A percentile compares a stretch with the other conserved stretches of the same genome.
Conservation (phyloP, 495 filamentous ascomycete species). For the Pyrenula massariospora region DNA sequence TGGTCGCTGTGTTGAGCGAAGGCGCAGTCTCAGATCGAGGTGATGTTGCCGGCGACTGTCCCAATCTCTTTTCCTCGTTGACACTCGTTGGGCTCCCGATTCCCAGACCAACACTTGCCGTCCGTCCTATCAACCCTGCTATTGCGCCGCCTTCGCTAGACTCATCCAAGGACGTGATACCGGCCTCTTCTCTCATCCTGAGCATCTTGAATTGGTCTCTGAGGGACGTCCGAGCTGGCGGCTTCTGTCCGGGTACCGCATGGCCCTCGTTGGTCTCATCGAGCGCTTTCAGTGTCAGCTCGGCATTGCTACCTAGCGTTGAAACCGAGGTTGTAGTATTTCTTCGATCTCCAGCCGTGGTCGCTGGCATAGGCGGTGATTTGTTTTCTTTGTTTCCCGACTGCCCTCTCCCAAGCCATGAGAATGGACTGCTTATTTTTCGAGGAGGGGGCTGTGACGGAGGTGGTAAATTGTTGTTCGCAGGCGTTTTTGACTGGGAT, state of each 20-base stretch:
- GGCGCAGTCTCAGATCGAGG: conserved; percentile 37
- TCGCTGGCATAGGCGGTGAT: conserved; percentile 34
- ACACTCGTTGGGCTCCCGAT: conserved; percentile 41
- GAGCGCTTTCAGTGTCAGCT: conserved; percentile 58
- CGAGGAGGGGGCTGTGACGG: conserved; percentile 35
- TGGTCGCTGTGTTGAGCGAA: conserved; percentile 31
- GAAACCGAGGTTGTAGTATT: conserved; percentile 68
- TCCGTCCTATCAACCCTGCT: conserved; percentile 27
- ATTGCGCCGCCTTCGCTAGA: conserved; percentile 21
- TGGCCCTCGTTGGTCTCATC: conserved; percentile 47
- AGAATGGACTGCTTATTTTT: conserved; percentile 71
- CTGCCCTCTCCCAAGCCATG: conserved; percentile 72
- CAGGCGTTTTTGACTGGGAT: conserved; percentile 13
- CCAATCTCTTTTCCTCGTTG: conserved; percentile 41
- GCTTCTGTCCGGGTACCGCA: conserved; percentile 26
- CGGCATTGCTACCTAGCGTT: conserved; percentile 61
- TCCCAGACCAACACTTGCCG: conserved; percentile 36
- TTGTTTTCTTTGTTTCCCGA: conserved; percentile 47
- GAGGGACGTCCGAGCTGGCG: conserved; percentile 53
- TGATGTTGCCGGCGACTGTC: conserved; percentile 19
- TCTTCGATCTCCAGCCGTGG: conserved; percentile 35
- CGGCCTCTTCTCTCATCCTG: conserved; percentile 67
- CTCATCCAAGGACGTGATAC: conserved; percentile 34
- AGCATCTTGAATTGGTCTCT: conserved; percentile 80
- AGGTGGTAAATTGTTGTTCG: conserved; percentile 27